Evolutionary conservation across 140 eudicot genomes (phyloP).

Genomic region (Cichorium intybus): DNA sequence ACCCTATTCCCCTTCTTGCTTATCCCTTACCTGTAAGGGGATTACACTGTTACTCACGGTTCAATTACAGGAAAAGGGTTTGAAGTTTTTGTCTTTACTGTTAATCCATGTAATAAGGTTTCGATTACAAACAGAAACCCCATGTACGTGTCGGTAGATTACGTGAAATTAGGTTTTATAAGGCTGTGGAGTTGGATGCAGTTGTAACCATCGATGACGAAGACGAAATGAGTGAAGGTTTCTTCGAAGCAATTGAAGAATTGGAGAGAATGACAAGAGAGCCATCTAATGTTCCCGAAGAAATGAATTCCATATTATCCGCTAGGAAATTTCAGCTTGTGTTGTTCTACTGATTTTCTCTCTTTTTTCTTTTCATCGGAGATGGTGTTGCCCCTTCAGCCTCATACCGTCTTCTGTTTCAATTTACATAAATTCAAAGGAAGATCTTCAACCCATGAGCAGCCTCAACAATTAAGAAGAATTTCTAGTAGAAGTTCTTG

Average conservation of each 20-base stretch:
- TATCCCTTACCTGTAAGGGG: constrained; percentile 3
- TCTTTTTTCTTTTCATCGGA: too few species aligned
- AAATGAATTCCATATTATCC: constrained; percentile 70
- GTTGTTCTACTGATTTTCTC: constrained; percentile 85
- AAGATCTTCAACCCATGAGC: too few species aligned
- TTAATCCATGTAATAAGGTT: constrained; percentile 36
- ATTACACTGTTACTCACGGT: constrained; percentile 11
- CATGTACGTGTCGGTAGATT: constrained; percentile 14
- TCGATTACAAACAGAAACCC: constrained; percentile 23
- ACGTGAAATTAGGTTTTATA: constrained; percentile 38
- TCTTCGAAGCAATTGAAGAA: constrained; percentile 89
- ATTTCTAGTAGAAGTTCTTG: too few species aligned
- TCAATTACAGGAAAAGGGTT: constrained; percentile 4
- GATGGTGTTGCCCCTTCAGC: too few species aligned
- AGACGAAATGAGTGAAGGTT: constrained; percentile 74
- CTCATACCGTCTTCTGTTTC: too few species aligned
- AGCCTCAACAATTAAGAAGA: too few species aligned
- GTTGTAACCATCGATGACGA: constrained; percentile 69
- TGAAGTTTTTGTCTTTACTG: not conserved
- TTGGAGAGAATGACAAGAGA: constrained; percentile 84
- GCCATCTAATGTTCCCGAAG: constrained; percentile 85
- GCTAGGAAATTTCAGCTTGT: constrained; percentile 82
- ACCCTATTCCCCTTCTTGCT: constrained; percentile 13
- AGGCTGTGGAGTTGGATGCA: constrained; percentile 58
- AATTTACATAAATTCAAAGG: too few species aligned